phyloP scores from a whole-genome alignment of 306 rosid genomes.

The Parietaria judaica region DNA sequence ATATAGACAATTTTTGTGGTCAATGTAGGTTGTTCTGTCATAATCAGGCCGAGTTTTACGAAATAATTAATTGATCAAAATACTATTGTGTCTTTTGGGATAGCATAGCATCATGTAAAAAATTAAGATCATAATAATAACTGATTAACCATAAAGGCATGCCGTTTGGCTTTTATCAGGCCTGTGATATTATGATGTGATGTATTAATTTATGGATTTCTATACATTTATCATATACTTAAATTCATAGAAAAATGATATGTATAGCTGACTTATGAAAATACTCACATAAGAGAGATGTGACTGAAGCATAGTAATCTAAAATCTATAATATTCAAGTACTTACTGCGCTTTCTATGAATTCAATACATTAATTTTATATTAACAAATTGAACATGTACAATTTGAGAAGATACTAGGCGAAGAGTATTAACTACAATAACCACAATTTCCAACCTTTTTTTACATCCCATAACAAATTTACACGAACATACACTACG shows the following conservation, averaged over 20 bases:
- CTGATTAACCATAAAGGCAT: slow-evolving; percentile 10
- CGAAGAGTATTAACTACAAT: too few species aligned
- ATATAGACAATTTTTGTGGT: background rate
- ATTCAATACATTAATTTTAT: too few species aligned
- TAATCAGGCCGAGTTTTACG: background rate
- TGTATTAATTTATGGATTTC: background rate
- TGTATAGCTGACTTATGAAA: background rate
- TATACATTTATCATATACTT: background rate
- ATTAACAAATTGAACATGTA: too few species aligned
- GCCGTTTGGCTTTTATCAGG: slow-evolving; percentile 4
- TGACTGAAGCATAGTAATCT: background rate
- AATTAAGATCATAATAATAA: background rate
- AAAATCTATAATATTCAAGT: too few species aligned
- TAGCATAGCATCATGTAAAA: background rate
- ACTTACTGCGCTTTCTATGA: too few species aligned
- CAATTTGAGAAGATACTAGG: too few species aligned
- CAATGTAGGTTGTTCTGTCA: background rate
- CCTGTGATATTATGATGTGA: background rate
- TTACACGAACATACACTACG: too few species aligned
- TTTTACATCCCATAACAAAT: too few species aligned
- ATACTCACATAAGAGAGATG: background rate
- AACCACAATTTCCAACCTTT: too few species aligned
- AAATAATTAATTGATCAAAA: background rate
- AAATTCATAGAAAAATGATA: background rate
- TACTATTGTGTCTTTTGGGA: background rate